Evolutionary conservation across 345 rosid species (phyloP).

Genomic region (Gossypium rotundifolium): DNA sequence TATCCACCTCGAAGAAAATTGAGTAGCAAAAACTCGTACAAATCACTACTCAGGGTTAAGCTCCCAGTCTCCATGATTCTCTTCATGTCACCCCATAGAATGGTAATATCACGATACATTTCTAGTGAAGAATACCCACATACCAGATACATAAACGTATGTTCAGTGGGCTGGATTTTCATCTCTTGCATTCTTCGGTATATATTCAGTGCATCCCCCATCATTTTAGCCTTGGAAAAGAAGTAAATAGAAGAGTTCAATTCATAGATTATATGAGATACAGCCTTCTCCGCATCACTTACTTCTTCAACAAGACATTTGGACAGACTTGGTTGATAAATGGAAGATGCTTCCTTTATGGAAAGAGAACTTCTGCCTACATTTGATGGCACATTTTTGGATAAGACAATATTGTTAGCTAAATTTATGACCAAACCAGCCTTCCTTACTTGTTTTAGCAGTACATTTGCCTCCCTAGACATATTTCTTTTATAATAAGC

Average conservation of each 20-base stretch:
- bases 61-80: constrained; percentile 33
- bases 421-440: constrained; percentile 32
- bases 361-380: constrained; percentile 20
- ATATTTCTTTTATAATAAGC: constrained; percentile 48
- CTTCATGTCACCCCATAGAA: constrained; percentile 87
- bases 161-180: constrained; percentile 45
- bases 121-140: constrained; percentile 52
- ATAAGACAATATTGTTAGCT: constrained; percentile 25
- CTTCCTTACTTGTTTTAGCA: constrained; percentile 50
- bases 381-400: constrained; percentile 19
- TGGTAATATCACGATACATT: constrained; percentile 59
- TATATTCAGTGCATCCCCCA: constrained; percentile 52
- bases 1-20: constrained; percentile 78
- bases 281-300: constrained; percentile 26
- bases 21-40: constrained; percentile 57
- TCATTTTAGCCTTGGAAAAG: constrained; percentile 83
- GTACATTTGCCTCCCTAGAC: constrained; percentile 57
- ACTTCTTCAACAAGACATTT: constrained; percentile 38
- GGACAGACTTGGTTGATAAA: constrained; percentile 32
- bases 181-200: constrained; percentile 50
- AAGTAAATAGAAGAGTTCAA: constrained; percentile 72
- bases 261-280: constrained; percentile 36
- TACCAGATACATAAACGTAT: constrained; percentile 51
- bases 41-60: constrained; percentile 48
- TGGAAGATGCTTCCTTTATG: constrained; percentile 12